Evolutionary conservation across 139 green algal species (phyloP).

Genomic region (Parachlorella kessleri): DNA sequence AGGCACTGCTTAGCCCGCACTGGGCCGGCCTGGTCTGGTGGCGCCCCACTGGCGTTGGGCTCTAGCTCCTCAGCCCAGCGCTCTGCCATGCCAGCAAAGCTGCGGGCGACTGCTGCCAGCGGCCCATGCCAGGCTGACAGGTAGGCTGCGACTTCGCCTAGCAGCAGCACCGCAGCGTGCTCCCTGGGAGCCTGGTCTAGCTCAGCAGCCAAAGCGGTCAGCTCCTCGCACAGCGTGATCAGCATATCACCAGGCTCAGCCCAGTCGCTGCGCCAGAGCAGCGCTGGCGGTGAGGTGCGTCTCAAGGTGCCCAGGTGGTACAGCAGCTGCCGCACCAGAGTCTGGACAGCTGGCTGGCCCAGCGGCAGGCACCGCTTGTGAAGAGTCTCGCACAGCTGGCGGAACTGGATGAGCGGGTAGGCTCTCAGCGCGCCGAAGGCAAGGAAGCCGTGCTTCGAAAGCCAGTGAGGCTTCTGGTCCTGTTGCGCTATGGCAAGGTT

Average conservation of each 20-base stretch:
- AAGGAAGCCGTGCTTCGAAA: slow-evolving; percentile 40
- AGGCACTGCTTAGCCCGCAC: slow-evolving; percentile 31
- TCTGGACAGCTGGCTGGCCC: slow-evolving; percentile 32
- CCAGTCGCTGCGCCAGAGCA: slow-evolving; percentile 37
- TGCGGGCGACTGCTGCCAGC: slow-evolving; percentile 21
- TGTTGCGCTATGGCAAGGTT: slow-evolving; percentile 42
- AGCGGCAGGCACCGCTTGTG: slow-evolving; percentile 28
- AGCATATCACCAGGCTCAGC: slow-evolving; percentile 8
- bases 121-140: slow-evolving; percentile 24
- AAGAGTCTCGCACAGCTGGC: slow-evolving; percentile 29
- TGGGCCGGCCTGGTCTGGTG: slow-evolving; percentile 10
- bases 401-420: slow-evolving; percentile 32
- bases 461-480: slow-evolving; percentile 28
- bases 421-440: slow-evolving; percentile 26
- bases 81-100: slow-evolving; percentile 46
- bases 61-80: slow-evolving; percentile 42
- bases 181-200: slow-evolving; percentile 34
- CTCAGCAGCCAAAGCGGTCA: slow-evolving; percentile 34
- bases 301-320: slow-evolving; percentile 42
- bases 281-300: not conserved
- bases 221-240: slow-evolving; percentile 24
- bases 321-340: slow-evolving; percentile 43
- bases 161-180: slow-evolving; percentile 41
- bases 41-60: not conserved
- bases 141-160: slow-evolving; percentile 50